These are phyloP conservation scores for Phytophthora pinifolia DNA, from an alignment of 352 stramenopile species.

Conservation along the genomic window DNA sequence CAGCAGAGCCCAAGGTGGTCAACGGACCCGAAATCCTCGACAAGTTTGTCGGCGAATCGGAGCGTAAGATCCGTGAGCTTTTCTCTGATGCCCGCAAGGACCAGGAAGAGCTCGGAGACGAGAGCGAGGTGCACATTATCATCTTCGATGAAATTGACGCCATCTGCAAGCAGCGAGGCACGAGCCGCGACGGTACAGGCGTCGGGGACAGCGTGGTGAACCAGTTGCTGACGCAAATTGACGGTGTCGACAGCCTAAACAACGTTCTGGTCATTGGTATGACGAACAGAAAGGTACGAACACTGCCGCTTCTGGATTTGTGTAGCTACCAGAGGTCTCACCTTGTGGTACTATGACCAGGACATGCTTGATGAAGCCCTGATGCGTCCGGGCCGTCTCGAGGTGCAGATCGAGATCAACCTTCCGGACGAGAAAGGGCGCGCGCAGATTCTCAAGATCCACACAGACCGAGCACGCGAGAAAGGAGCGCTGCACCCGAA, in stretches of 20 bases:
- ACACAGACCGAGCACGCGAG: conserved; percentile 91
- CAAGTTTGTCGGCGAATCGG: conserved; percentile 98
- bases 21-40: conserved; percentile 99
- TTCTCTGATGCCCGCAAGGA: conserved; percentile 94
- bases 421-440: conserved; percentile 95
- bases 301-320: background rate
- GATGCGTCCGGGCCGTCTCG: conserved; percentile 97
- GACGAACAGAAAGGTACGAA: conserved; percentile 97
- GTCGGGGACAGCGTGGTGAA: conserved; percentile 99
- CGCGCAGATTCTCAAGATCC: conserved; percentile 98
- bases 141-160: conserved; percentile 99
- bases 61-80: conserved; percentile 99
- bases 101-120: conserved; percentile 92
- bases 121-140: conserved; percentile 99
- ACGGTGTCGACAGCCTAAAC: conserved; percentile 99
- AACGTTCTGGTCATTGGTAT: conserved; percentile 99
- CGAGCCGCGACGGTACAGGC: conserved; percentile 92
- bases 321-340: background rate
- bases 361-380: conserved; percentile 96
- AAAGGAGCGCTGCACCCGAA: conserved; percentile 68
- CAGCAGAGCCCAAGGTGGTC: conserved; percentile 96
- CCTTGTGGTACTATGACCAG: conserved; percentile 21
- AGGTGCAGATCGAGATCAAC: conserved; percentile 99
- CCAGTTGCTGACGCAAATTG: conserved; percentile 99
- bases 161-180: conserved; percentile 97